Evolutionary conservation across 352 stramenopile genomes (phyloP), one percentile per base, ranked within the genome.

Genomic region (Globisporangium canariense): DNA sequence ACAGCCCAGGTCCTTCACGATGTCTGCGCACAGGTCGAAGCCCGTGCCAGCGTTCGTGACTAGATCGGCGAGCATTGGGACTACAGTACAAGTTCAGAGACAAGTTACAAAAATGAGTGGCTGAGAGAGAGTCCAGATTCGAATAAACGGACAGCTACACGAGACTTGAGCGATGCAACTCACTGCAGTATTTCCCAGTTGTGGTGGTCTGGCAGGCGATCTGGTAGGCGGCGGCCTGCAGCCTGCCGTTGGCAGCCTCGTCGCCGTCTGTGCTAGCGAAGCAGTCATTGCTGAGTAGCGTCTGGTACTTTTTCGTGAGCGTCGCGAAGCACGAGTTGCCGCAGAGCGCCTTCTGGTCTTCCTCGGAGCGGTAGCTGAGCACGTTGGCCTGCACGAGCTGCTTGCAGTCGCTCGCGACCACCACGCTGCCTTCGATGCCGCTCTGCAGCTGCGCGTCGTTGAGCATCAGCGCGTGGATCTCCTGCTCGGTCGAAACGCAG

Each of bases 121-220:
- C 11, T 3, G 13, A 4, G 16, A 53, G 38, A 30, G 25, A 28
- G 4, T 52, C 8, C 18, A 50, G 18, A 8, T 25, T 28, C 46
- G 8, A 20, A 25, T 52, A 25, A 28, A 30, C 10, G 46, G 43
- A 22, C 43, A 20, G 7, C 18, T 49, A 11, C 43, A 9, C 14
- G 43, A 49, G 16, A n/a, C 16, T 10, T 9, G 34, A 59, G 1
- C 18, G 3, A 32, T 2, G 22, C 46, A 2, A 79, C 79, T 64
- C 73, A 94, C 86, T 86, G 70, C 83, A 94, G 53, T 94, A 90
- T 68, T 92, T 83, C 11, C 71, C 77, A 9, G 65, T 67, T 7
- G 50, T 43, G 11, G 74, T 82, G 0, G 70, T 83, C 56, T 94
- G 86, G 47, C 83, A 92, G 0, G 76, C 81, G 60, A 91, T 78